phyloP scores from a whole-genome alignment of 208 protist genomes.

The Acanthamoeba healyi region DNA sequence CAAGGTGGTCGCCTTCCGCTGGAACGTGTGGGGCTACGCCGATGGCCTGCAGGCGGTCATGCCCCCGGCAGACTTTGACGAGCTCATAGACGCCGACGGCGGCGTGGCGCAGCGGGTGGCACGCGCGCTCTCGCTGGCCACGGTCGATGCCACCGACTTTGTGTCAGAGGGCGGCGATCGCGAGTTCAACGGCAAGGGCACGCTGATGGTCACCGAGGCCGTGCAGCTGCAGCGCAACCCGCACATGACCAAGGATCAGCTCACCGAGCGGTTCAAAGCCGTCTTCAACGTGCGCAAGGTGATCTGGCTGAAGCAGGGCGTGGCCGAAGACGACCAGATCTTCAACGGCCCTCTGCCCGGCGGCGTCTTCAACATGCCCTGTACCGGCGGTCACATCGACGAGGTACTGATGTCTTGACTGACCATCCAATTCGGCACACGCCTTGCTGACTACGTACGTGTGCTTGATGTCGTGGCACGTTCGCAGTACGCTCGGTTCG shows the following conservation, averaged over 20 bases:
- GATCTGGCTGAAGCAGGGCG: slow-evolving; percentile 80
- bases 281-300: slow-evolving; percentile 77
- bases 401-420: too few relatives aligned
- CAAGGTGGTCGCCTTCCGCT: slow-evolving; percentile 61
- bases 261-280: slow-evolving; percentile 73
- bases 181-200: slow-evolving; percentile 82
- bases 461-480: too few relatives aligned
- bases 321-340: slow-evolving; percentile 78
- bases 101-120: neutral
- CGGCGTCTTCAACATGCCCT: slow-evolving; percentile 40
- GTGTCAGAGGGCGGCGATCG: slow-evolving; percentile 83
- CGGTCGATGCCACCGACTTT: slow-evolving; percentile 46
- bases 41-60: neutral
- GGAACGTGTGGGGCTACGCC: slow-evolving; percentile 59
- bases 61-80: neutral
- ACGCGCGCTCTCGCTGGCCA: neutral
- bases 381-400: slow-evolving; percentile 83
- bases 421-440: too few relatives aligned
- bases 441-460: too few relatives aligned
- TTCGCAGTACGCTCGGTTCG: slow-evolving; percentile 77
- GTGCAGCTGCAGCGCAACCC: slow-evolving; percentile 83
- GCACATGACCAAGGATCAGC: slow-evolving; percentile 22
- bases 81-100: slow-evolving; percentile 12
- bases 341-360: slow-evolving; percentile 69
- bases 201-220: slow-evolving; percentile 79